Evolutionary conservation across 345 rosid genomes (phyloP).

Genomic region (Litchi chinensis): DNA sequence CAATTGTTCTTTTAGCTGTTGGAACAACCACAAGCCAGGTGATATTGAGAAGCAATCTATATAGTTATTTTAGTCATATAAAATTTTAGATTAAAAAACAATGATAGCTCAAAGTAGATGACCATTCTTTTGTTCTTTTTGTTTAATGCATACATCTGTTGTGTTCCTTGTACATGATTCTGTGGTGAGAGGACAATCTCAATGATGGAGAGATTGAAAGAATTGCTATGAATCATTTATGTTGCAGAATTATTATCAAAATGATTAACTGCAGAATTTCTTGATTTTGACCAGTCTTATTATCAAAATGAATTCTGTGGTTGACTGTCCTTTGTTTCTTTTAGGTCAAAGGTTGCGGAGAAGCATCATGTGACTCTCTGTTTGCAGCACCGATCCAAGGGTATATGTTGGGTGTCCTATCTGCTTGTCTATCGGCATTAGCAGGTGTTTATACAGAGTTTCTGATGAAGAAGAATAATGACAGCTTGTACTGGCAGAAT

Average conservation of each 20-base stretch:
- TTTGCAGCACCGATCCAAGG: slow-evolving; percentile 94
- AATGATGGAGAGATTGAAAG: neutral
- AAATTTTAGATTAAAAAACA: neutral
- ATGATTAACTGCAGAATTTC: neutral
- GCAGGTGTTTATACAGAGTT: slow-evolving; percentile 98
- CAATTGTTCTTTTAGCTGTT: slow-evolving; percentile 75
- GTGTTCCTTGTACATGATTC: neutral
- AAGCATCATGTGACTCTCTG: slow-evolving; percentile 77
- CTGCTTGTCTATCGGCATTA: slow-evolving; percentile 89
- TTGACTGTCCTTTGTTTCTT: neutral
- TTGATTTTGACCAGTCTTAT: neutral
- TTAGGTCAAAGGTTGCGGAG: slow-evolving; percentile 91
- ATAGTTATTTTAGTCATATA: neutral
- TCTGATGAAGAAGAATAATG: slow-evolving; percentile 93
- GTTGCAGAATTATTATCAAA: no score
- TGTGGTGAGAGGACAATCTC: neutral
- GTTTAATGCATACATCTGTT: neutral
- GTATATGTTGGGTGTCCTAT: slow-evolving; percentile 75
- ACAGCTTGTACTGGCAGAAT: slow-evolving; percentile 96
- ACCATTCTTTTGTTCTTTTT: neutral
- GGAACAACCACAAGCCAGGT: slow-evolving; percentile 97
- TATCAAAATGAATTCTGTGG: neutral
- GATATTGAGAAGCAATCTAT: slow-evolving; percentile 1
- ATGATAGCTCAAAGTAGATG: neutral
- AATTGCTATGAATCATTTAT: neutral